Base-by-base conservation (phyloP, 1,284 basidiomycete species). In the Boletellus deceptivus region DNA sequence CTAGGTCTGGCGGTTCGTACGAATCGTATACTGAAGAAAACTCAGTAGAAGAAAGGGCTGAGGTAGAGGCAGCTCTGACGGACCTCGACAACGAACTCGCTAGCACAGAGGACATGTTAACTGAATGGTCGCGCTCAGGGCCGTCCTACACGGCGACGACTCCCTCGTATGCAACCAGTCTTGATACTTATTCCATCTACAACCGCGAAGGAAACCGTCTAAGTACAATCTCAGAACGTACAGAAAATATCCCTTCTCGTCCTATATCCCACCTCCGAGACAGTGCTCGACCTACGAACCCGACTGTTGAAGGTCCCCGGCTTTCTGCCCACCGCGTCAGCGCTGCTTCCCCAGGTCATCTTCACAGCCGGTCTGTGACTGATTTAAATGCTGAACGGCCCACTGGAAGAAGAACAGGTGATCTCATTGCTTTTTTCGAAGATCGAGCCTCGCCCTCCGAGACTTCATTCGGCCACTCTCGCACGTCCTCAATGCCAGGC, bases 341-440 rank as follows among this genome's bases (percentile, higher is more conserved):
- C 46, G 49, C 61, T 7, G 56, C 58, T 6, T 68, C 69, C 6
- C 65, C 67, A 7, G 45, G 55, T 17, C 63, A 57, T 44, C 31
- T 58, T 4, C 67, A 70, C 36, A 49, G 37, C 49, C 63, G 67
- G 24, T 59, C 65, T 11, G 46, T 41, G 20, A 59, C 65, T 11
- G 68, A 71, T 37, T 3, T 57, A 36, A 50, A 54, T 4, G 54
- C 64, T 55, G 70, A 68, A 18, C 61, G 70, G 7, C 71, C 78
- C 18, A 73, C 71, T 38, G 81, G 79, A 7, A 79, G 80, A 31
- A 78, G 84, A 16, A 77, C 86, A 0, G 84, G 78, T 14, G 82
- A 86, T 52, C 75, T 90, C 38, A 86, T 87, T 39, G 86, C 88
- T 0, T 80, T 84, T 38, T 91, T 89, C 54, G 89, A 91, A 59